Percentiles rank a stretch among this genome's conserved stretches.
Conservation (phyloP, 305 asterid species). For the Nicotiana rustica region DNA sequence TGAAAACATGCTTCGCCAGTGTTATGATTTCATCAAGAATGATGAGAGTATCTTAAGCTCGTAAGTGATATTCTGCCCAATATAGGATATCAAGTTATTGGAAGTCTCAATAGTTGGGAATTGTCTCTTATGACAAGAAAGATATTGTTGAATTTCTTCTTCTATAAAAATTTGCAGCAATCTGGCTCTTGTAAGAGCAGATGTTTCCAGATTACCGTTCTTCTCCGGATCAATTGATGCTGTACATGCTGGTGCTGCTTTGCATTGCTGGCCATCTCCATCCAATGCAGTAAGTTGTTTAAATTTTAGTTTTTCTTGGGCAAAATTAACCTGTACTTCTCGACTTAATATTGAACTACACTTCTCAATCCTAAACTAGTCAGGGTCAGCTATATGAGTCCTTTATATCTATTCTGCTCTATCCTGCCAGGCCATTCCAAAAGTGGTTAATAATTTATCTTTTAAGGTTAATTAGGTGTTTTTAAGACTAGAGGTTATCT, state of each 20-base stretch:
- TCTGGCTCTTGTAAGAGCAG: slow-evolving; percentile 94
- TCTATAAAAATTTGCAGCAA: slow-evolving; percentile 53
- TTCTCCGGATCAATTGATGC: slow-evolving; percentile 88
- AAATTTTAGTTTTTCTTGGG: background rate
- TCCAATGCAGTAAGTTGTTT: slow-evolving; percentile 74
- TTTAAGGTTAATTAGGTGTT: background rate
- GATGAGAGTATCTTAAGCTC: slow-evolving; percentile 69
- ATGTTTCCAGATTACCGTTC: slow-evolving; percentile 92
- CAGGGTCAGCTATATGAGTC: background rate
- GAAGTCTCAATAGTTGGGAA: background rate
- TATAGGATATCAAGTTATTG: slow-evolving; percentile 1
- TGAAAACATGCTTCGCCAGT: slow-evolving; percentile 94
- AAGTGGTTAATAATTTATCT: background rate
- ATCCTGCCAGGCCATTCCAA: background rate
- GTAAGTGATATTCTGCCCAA: slow-evolving; percentile 50
- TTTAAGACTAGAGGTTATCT: background rate
- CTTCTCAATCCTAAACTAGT: background rate
- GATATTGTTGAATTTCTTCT: slow-evolving; percentile 14
- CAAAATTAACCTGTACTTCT: background rate
- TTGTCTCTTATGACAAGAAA: background rate
- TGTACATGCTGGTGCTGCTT: slow-evolving; percentile 97
- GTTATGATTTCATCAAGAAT: slow-evolving; percentile 76
- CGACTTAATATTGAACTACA: background rate
- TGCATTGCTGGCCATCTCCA: slow-evolving; percentile 99
- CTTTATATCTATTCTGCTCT: background rate